Percentiles rank a stretch among this genome's conserved stretches.
phyloP scores from a whole-genome alignment of 164 flowering plant species.

The Liriodendron chinense region DNA sequence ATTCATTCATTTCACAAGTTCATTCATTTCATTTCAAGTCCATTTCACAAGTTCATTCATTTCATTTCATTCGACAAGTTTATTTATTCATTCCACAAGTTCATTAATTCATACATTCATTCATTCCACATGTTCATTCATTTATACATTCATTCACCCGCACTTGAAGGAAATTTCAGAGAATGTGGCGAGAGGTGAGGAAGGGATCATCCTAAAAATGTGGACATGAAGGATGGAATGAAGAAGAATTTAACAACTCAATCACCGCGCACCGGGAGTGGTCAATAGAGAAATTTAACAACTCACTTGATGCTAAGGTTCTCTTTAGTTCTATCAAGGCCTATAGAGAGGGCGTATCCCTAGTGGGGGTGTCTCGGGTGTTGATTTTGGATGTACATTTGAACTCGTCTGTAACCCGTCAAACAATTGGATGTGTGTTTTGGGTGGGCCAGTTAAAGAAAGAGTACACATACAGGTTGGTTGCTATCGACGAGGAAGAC shows the following conservation, averaged over 20 bases:
- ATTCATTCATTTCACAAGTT: too few species aligned
- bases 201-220: conserved; percentile 16
- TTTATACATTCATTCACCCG: conserved; percentile 72
- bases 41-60: too few species aligned
- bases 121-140: too few species aligned
- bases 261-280: conserved; percentile 51
- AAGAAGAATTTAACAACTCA: conserved; percentile 79
- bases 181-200: conserved; percentile 18
- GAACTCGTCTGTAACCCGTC: conserved; percentile 85
- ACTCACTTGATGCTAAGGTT: conserved; percentile 62
- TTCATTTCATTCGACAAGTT: too few species aligned
- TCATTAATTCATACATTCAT: too few species aligned
- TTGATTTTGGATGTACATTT: conserved; percentile 76
- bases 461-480: conserved; percentile 62
- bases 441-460: conserved; percentile 82
- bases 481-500: conserved; percentile 72
- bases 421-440: conserved; percentile 89
- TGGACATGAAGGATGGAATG: conserved; percentile 70
- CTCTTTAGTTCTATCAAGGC: too few species aligned
- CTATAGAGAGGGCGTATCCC: conserved; percentile 92
- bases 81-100: too few species aligned
- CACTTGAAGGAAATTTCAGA: too few species aligned
- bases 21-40: too few species aligned
- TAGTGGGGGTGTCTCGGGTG: conserved; percentile 85
- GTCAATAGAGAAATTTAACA: conserved; percentile 68